Evolutionary conservation across 2,329 filamentous ascomycete genomes (phyloP), one percentile per base, ranked within the genome.

Genomic region (Lachnellula hyalina): DNA sequence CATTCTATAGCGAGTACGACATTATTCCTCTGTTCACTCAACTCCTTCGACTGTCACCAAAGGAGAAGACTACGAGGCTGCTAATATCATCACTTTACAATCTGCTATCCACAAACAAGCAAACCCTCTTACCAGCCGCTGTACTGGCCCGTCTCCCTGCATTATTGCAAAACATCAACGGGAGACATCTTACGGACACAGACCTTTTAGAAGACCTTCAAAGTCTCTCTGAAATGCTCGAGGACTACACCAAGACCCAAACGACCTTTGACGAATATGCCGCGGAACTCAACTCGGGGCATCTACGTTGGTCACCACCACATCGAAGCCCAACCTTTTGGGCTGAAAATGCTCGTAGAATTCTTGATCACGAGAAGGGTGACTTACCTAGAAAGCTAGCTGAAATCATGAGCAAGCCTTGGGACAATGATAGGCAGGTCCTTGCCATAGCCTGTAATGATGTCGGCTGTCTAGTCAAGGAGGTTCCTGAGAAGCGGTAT

Each of bases 51-150:
- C 78, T 96, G 42, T 97, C 94, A 2, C 92, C 93, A 45, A 99
- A 99, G 73, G 94, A 97, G 71, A 99, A 99, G 79, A 97, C 93
- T 1, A 97, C 93, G 0, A 86, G 94, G 32, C 81, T 99, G 52
- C 83, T 96, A 46, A 80, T 97, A 45, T 91, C 91, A 9, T 96
- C 93, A 7, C 81, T 99, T 41, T 82, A 87, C 70, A 97, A 96
- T 73, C 84, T 99, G 45, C 83, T 96, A 38, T 76, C 76, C 45
- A 76, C 77, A 57, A 86, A 90, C 77, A 72, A 82, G 74, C 76
- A 88, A 80, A 80, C 88, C 70, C 73, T 86, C 71, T 85, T 97
- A 53, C 92, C 93, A 7, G 86, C 87, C 2, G 92, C 94, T 1
- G 87, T 94, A 21, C 86, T 96, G 56, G 90, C 90, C 49, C 87